Conservation (phyloP, 31 red algal genomes). For the Bonnemaisonia californica region DNA sequence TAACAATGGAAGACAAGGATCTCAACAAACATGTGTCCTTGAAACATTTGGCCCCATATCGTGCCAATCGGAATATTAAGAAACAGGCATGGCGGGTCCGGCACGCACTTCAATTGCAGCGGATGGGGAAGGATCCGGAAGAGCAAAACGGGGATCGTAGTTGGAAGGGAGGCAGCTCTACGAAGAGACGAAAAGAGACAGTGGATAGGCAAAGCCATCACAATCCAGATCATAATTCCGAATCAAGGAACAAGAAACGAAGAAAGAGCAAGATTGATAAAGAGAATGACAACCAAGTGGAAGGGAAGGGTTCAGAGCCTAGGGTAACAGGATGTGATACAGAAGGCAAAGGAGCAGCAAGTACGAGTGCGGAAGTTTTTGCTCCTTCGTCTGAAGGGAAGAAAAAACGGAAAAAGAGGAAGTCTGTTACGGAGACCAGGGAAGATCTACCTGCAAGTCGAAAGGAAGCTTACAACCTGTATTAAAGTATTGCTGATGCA, state of each 20-base stretch:
- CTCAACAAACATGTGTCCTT: slow-evolving; percentile 79
- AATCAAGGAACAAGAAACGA: no score
- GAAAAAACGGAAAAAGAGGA: neutral
- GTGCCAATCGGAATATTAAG: slow-evolving; percentile 33
- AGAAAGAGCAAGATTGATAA: no score
- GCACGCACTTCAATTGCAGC: slow-evolving; percentile 5
- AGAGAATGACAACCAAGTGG: no score
- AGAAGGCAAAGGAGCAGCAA: no score
- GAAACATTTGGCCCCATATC: slow-evolving; percentile 81
- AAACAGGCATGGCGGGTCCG: slow-evolving; percentile 49
- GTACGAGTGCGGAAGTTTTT: no score
- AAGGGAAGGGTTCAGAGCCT: no score
- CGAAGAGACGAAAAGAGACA: no score
- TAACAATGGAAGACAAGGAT: slow-evolving; percentile 81
- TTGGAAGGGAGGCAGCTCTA: no score
- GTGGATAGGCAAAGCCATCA: no score
- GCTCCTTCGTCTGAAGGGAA: neutral
- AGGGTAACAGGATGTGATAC: no score
- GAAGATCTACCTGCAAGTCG: neutral
- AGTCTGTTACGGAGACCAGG: neutral
- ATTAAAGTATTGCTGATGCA: no score
- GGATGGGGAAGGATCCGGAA: neutral
- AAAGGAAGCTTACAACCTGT: neutral
- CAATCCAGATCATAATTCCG: no score
- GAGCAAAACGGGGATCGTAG: neutral